Base-by-base conservation (phyloP, 257 asterid genomes). In the Gentiana straminea region DNA sequence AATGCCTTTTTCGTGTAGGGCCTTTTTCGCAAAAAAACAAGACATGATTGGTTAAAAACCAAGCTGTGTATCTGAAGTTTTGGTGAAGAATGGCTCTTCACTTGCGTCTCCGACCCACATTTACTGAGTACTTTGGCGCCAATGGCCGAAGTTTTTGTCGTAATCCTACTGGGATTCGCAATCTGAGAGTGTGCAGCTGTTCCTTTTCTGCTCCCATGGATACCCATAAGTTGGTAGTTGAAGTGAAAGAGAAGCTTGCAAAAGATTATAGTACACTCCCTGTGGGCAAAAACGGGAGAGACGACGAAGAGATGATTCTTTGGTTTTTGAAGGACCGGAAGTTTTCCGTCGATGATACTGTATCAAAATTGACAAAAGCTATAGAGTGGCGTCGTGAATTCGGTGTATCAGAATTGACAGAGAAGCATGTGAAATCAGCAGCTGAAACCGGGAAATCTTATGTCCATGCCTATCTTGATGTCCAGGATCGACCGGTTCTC, bases 251-350 rank as follows among this genome's bases (percentile, higher is more conserved):
- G 75, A 84, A 73, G 79, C 95, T 91, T 54, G 82, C 77, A 60
- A 86, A 64, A 59, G 84, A 84, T 52, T 67, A 86, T 53, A 67
- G n/a, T 12, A 59, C 60, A 67, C 95, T 90, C 59, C 95, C 96
- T 0, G 73, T 81, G 58, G 98, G 98, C n/a, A 80, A 77, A 70
- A 67, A 77, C 65, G 98, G 98, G 68, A 79, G 94, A 75, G 95
- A 86, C 58, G 98, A 91, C 33, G 98, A 87, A 61, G 95, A 84
- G 60, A 75, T 91, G 91, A 91, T 91, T 63, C 79, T 81, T 51
- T 87, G 98, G 98, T 91, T 84, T 73, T 75, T 91, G 67, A 79
- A 84, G 75, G 98, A 91, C 64, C 73, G 98, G 34, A 84, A 74
- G 64, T 91, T 75, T 68, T 81, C 83, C 3, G 83, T 87, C 3